Percentiles rank a stretch among this genome's conserved stretches.
phyloP scores from a whole-genome alignment of 2,329 filamentous ascomycete genomes.

The Aureobasidium sp. region DNA sequence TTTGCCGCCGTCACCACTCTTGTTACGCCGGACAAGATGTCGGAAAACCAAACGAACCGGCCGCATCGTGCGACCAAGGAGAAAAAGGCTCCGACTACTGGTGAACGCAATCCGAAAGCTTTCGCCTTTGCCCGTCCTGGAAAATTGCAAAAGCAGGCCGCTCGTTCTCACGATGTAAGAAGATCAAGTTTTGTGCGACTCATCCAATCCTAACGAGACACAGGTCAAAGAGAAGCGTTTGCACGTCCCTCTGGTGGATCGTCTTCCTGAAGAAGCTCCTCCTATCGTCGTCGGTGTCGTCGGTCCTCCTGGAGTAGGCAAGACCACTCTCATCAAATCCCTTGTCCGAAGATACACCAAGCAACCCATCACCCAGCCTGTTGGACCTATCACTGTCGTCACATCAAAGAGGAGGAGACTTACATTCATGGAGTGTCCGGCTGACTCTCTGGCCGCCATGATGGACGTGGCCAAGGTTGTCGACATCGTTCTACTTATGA shows the following conservation, averaged over 20 bases:
- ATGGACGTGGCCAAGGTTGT: constrained; percentile 96
- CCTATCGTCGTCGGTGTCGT: constrained; percentile 90
- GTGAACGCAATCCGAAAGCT: constrained; percentile 79
- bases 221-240: constrained; percentile 91
- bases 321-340: constrained; percentile 92
- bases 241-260: constrained; percentile 93
- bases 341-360: constrained; percentile 92
- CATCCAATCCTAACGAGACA: not conserved
- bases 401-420: constrained; percentile 92
- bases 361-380: constrained; percentile 82
- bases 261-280: constrained; percentile 88
- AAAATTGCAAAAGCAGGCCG: constrained; percentile 67
- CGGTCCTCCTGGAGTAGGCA: constrained; percentile 87
- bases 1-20: constrained; percentile 4
- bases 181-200: not conserved
- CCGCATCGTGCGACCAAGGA: constrained; percentile 82
- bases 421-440: constrained; percentile 96
- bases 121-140: constrained; percentile 81
- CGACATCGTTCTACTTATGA: constrained; percentile 95
- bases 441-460: constrained; percentile 86
- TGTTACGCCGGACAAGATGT: constrained; percentile 22
- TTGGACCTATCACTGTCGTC: constrained; percentile 89
- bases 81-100: constrained; percentile 61
- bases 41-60: constrained; percentile 66
- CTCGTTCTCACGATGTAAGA: constrained; percentile 62